phyloP scores from a whole-genome alignment of 2,329 filamentous ascomycete genomes.

The Apiospora hydei region DNA sequence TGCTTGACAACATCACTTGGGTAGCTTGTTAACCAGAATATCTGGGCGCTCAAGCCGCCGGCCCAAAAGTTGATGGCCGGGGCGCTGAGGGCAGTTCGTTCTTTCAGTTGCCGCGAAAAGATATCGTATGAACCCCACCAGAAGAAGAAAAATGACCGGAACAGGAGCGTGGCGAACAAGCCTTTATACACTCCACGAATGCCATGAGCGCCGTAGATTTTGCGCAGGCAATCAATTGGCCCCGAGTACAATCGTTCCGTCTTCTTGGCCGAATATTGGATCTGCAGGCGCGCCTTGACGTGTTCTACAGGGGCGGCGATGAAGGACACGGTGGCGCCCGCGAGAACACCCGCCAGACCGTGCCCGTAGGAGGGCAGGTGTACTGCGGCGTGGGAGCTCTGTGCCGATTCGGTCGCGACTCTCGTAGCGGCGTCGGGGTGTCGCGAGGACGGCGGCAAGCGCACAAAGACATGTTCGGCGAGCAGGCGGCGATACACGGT shows the following conservation, averaged over 20 bases:
- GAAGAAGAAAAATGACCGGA: slow-evolving; percentile 94
- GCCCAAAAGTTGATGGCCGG: slow-evolving; percentile 97
- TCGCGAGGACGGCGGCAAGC: slow-evolving; percentile 45
- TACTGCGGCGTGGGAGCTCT: slow-evolving; percentile 43
- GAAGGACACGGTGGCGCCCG: slow-evolving; percentile 89
- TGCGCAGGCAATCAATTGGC: slow-evolving; percentile 81
- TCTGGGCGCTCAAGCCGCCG: slow-evolving; percentile 87
- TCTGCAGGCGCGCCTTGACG: slow-evolving; percentile 90
- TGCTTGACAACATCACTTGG: slow-evolving; percentile 95
- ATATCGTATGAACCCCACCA: slow-evolving; percentile 98
- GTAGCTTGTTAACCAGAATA: slow-evolving; percentile 94
- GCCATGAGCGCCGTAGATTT: slow-evolving; percentile 76
- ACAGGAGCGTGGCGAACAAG: slow-evolving; percentile 82
- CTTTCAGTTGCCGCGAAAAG: slow-evolving; percentile 72
- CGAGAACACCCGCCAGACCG: slow-evolving; percentile 84
- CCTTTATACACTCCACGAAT: slow-evolving; percentile 85
- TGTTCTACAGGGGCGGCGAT: slow-evolving; percentile 95
- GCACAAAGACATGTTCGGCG: slow-evolving; percentile 79
- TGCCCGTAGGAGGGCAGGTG: slow-evolving; percentile 79
- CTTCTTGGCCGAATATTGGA: slow-evolving; percentile 88
- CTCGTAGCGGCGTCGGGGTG: slow-evolving; percentile 41
- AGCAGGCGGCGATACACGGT: slow-evolving; percentile 88
- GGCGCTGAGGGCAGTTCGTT: slow-evolving; percentile 73
- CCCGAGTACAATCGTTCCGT: slow-evolving; percentile 81
- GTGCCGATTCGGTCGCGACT: slow-evolving; percentile 27